Percentiles rank a stretch among this genome's conserved stretches.
These are phyloP conservation scores for Botrytis fragariae DNA, from an alignment of 2,329 filamentous ascomycete genomes.

Conservation along the genomic window DNA sequence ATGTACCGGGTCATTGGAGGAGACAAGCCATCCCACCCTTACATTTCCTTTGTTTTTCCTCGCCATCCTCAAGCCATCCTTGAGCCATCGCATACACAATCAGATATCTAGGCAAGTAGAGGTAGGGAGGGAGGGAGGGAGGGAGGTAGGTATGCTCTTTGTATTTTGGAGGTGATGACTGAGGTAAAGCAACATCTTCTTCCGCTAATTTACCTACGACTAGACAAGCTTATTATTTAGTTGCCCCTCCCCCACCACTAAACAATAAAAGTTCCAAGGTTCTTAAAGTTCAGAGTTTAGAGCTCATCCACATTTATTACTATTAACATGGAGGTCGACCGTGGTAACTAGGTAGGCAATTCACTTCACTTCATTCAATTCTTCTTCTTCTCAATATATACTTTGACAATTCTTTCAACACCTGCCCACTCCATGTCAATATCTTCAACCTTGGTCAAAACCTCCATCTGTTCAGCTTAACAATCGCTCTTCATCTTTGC, in stretches of 20 bases:
- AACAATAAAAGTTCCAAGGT: not conserved
- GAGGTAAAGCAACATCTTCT: no score
- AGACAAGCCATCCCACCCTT: not conserved
- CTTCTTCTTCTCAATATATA: not conserved
- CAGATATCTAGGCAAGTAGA: not conserved
- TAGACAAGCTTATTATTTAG: not conserved
- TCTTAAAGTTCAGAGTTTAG: not conserved
- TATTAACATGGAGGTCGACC: not conserved
- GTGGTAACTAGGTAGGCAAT: not conserved
- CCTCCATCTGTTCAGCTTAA: not conserved
- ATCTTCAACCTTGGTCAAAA: not conserved
- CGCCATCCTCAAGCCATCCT: not conserved
- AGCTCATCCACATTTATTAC: not conserved
- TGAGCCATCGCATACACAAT: not conserved
- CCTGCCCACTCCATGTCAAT: not conserved
- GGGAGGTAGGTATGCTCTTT: no score
- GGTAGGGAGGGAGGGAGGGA: no score
- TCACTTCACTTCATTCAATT: not conserved
- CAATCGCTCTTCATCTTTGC: not conserved
- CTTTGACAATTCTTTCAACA: not conserved
- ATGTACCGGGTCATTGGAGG: not conserved
- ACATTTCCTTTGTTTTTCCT: not conserved
- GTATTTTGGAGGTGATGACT: not conserved
- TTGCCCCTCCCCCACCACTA: constrained; percentile 1
- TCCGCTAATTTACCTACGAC: no score